Conservation (phyloP, 495 filamentous ascomycete species). For the Hypoxylon perforatum region DNA sequence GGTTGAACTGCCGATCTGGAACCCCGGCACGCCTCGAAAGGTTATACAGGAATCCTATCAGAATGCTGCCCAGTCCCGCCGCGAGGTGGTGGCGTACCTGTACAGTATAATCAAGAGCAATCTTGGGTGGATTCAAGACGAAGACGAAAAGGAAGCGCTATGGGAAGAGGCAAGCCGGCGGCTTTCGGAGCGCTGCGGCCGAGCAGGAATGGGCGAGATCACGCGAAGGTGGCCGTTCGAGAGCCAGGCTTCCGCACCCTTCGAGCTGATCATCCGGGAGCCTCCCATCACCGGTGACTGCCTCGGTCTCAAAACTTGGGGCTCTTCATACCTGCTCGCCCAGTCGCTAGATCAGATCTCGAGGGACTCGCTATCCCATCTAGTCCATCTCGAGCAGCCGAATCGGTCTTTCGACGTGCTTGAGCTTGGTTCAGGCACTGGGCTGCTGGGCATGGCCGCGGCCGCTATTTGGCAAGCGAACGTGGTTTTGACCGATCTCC, state of each 20-base stretch:
- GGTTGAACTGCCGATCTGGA: constrained; percentile 57
- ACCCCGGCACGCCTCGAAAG: constrained; percentile 37
- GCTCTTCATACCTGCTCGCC: constrained; percentile 85
- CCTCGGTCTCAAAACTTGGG: constrained; percentile 93
- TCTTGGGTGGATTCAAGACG: constrained; percentile 78
- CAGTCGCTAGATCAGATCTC: constrained; percentile 69
- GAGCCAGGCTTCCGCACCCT: constrained; percentile 34
- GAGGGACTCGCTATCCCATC: constrained; percentile 48
- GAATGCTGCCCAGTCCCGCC: constrained; percentile 42
- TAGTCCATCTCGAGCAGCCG: constrained; percentile 40
- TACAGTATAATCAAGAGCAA: constrained; percentile 79
- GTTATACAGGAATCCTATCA: constrained; percentile 48
- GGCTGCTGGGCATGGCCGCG: constrained; percentile 67
- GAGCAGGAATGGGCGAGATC: constrained; percentile 78
- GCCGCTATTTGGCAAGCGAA: constrained; percentile 54
- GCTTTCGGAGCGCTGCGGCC: constrained; percentile 84
- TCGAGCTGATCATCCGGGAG: constrained; percentile 80
- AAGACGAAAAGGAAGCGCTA: constrained; percentile 75
- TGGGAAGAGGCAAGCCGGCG: constrained; percentile 83
- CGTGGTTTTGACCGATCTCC: constrained; percentile 61
- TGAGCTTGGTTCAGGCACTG: constrained; percentile 74
- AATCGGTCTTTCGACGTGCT: constrained; percentile 50
- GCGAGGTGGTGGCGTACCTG: constrained; percentile 69
- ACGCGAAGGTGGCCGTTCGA: constrained; percentile 77
- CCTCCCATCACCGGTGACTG: constrained; percentile 88